phyloP scores from a whole-genome alignment of 1,139 yeast species.

The Ogataea hybrid region DNA sequence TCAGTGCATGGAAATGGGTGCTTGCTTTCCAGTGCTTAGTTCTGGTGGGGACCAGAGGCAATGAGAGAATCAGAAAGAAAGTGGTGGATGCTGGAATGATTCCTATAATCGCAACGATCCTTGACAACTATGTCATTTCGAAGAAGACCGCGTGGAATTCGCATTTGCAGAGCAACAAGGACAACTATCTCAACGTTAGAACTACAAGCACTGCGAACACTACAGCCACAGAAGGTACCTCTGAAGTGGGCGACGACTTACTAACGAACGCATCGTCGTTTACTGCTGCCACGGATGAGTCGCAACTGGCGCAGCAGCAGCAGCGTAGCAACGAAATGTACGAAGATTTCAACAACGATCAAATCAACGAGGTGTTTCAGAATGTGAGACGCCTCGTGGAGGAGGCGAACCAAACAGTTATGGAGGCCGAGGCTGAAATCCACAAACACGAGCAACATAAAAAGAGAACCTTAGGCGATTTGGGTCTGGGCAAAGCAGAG shows the following conservation, averaged over 20 bases:
- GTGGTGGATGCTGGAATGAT: slow-evolving; percentile 90
- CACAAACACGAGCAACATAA: slow-evolving; percentile 19
- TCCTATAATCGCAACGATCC: slow-evolving; percentile 86
- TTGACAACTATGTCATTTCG: slow-evolving; percentile 65
- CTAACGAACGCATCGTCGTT: slow-evolving; percentile 8
- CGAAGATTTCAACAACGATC: slow-evolving; percentile 18
- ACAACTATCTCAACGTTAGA: slow-evolving; percentile 2
- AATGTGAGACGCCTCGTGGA: slow-evolving; percentile 26
- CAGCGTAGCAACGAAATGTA: slow-evolving; percentile 6
- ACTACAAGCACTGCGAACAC: slow-evolving; percentile 8
- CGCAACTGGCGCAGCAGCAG: slow-evolving; percentile 3
- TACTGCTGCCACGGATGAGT: slow-evolving; percentile 7
- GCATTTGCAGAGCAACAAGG: slow-evolving; percentile 11
- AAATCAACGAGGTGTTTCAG: slow-evolving; percentile 23
- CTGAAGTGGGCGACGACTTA: slow-evolving; percentile 10
- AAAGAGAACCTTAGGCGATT: slow-evolving; percentile 1
- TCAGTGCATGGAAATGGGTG: slow-evolving; percentile 93
- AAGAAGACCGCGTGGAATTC: slow-evolving; percentile 21
- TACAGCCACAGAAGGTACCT: slow-evolving; percentile 10
- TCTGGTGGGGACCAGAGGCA: slow-evolving; percentile 88
- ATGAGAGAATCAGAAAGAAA: slow-evolving; percentile 78
- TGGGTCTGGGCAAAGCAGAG: slow-evolving; percentile 2
- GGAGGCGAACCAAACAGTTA: slow-evolving; percentile 26
- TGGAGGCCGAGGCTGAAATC: slow-evolving; percentile 25
- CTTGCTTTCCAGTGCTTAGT: slow-evolving; percentile 90